Conservation (phyloP, 176 grass and related monocot species). For the Poa pratensis region DNA sequence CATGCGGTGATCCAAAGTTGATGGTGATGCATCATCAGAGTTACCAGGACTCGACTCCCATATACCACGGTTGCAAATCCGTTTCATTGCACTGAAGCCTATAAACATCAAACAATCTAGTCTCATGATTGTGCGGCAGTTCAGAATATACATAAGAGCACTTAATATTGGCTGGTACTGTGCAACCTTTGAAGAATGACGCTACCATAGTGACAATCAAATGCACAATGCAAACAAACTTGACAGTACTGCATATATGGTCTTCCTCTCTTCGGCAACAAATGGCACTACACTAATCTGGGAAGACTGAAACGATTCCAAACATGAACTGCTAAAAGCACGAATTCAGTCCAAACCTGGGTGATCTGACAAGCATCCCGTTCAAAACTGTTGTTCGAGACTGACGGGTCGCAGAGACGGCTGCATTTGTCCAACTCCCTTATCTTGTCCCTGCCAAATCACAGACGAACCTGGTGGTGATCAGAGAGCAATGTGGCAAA, state of each 20-base stretch:
- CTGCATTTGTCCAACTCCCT: conserved; percentile 63
- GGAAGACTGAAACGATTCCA: conserved; percentile 27
- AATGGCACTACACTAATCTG: conserved; percentile 22
- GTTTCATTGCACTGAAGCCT: too few relatives aligned
- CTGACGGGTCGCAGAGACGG: conserved; percentile 59
- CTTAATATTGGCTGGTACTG: background rate
- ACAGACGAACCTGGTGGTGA: conserved; percentile 31
- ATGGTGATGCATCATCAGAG: too few relatives aligned
- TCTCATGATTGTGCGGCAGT: background rate
- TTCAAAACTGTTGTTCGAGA: conserved; percentile 58
- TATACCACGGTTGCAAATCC: too few relatives aligned
- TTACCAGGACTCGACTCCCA: too few relatives aligned
- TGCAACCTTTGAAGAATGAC: background rate
- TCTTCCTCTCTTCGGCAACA: too few relatives aligned
- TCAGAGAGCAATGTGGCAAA: background rate
- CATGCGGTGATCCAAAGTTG: too few relatives aligned
- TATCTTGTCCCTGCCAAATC: conserved; percentile 60
- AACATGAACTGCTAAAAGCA: conserved; percentile 17
- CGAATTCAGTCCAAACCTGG: conserved; percentile 47
- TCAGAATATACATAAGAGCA: background rate
- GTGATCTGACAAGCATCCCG: conserved; percentile 53
- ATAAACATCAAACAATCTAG: background rate
- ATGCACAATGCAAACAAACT: conserved; percentile 39
- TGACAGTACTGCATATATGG: background rate
- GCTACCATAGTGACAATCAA: background rate